phyloP scores from a whole-genome alignment of 805 yeast genomes.

The Pichia deserticola region DNA sequence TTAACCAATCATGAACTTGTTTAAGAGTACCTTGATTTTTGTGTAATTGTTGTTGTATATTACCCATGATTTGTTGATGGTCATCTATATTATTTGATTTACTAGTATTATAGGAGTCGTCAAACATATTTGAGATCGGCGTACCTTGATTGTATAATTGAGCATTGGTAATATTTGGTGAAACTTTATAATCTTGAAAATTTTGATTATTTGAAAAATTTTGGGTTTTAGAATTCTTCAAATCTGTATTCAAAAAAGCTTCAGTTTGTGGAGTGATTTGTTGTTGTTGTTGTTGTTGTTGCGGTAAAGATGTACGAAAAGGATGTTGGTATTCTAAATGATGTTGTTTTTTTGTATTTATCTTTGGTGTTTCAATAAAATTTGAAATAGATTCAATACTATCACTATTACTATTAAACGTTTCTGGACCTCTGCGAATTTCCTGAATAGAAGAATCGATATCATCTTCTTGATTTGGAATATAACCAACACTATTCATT shows the following conservation, averaged over 20 bases:
- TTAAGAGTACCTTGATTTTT: slow-evolving; percentile 46
- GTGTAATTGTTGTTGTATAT: slow-evolving; percentile 39
- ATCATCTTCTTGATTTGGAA: slow-evolving; percentile 1
- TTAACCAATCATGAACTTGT: slow-evolving; percentile 53
- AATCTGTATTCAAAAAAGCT: too few species aligned
- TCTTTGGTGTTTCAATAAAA: slow-evolving; percentile 6
- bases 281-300: too few species aligned
- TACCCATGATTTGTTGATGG: slow-evolving; percentile 23
- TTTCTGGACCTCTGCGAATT: slow-evolving; percentile 26
- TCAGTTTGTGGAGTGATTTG: too few species aligned
- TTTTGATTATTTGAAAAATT: too few species aligned
- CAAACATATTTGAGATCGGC: too few species aligned
- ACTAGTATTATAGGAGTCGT: not conserved
- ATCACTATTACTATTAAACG: not conserved
- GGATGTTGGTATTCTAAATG: too few species aligned
- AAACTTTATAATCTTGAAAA: too few species aligned
- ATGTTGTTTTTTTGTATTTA: not conserved
- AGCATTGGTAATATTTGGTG: too few species aligned
- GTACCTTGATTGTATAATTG: too few species aligned
- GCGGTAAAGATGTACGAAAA: too few species aligned
- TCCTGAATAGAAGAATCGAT: slow-evolving; percentile 22
- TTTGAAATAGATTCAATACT: slow-evolving; percentile 7
- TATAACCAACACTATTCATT: slow-evolving; percentile 3
- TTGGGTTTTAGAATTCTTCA: too few species aligned
- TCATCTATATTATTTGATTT: too few species aligned